Conservation (phyloP, 495 filamentous ascomycete species). For the Margaritispora aquatica region DNA sequence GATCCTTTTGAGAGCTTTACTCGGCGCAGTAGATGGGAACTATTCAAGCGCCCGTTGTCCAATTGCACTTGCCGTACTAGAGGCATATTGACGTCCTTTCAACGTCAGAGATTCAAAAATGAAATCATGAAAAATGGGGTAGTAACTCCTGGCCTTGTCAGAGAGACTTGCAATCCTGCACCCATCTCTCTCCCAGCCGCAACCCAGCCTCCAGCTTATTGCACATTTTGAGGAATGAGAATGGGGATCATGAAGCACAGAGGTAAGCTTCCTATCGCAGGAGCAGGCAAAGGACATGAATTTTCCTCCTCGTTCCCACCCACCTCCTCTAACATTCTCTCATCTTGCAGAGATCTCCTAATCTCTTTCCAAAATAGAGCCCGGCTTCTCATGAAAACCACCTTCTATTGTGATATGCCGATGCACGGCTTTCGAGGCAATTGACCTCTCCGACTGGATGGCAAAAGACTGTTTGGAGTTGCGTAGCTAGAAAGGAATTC, state of each 20-base stretch:
- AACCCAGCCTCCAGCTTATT: not conserved
- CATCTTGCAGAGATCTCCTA: not conserved
- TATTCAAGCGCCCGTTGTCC: not conserved
- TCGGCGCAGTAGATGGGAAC: too few relatives aligned
- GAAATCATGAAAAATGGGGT: not conserved
- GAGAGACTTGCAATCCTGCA: not conserved
- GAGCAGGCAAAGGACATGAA: not conserved
- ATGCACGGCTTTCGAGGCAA: not conserved
- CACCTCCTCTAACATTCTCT: not conserved
- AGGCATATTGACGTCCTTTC: not conserved
- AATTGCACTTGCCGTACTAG: not conserved
- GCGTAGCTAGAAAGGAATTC: not conserved
- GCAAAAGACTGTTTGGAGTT: not conserved
- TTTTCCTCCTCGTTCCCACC: not conserved
- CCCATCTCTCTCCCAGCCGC: not conserved
- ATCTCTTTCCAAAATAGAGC: not conserved
- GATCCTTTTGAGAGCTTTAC: too few relatives aligned
- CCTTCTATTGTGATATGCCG: not conserved
- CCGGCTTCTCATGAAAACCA: not conserved
- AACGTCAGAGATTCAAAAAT: not conserved
- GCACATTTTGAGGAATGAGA: too few relatives aligned
- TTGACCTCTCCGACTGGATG: not conserved
- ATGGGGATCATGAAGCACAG: too few relatives aligned
- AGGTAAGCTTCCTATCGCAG: not conserved
- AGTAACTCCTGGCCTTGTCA: not conserved